Evolutionary conservation across 768 basidiomycete genomes (phyloP).

Genomic region (Serendipita sp.): DNA sequence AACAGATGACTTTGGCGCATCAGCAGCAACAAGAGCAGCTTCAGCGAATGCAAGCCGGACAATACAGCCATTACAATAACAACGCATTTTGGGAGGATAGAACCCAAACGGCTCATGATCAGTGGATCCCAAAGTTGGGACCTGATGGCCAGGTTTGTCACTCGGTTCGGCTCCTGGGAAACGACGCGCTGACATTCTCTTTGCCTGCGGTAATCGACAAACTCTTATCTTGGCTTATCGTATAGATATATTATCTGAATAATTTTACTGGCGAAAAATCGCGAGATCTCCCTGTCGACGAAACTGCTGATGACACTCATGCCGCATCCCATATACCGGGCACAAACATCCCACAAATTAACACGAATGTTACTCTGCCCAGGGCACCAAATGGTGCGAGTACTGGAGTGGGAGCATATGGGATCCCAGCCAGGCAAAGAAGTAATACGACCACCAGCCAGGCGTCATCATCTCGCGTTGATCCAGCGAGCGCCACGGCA

Average conservation of each 20-base stretch:
- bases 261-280: slow-evolving; percentile 71
- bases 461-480: not conserved
- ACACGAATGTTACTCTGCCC: not conserved
- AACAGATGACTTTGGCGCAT: not conserved
- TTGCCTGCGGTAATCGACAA: not conserved
- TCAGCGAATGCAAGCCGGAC: not conserved
- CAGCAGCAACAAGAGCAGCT: not conserved
- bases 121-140: slow-evolving; percentile 82
- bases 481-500: not conserved
- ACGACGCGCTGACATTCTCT: not conserved
- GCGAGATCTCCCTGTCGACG: slow-evolving; percentile 65
- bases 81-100: not conserved
- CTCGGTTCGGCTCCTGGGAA: not conserved
- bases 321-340: slow-evolving; percentile 41
- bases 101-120: slow-evolving; percentile 34
- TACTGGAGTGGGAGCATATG: not conserved
- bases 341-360: slow-evolving; percentile 9
- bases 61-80: not conserved
- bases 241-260: slow-evolving; percentile 87
- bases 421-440: not conserved
- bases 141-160: slow-evolving; percentile 54
- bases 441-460: not conserved
- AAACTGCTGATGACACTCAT: slow-evolving; percentile 47
- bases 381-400: not conserved
- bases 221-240: not conserved